Percentiles rank a stretch among this genome's conserved stretches.
Evolutionary conservation across 2,329 filamentous ascomycete species (phyloP).

Genomic region (Fusarium irregulare): DNA sequence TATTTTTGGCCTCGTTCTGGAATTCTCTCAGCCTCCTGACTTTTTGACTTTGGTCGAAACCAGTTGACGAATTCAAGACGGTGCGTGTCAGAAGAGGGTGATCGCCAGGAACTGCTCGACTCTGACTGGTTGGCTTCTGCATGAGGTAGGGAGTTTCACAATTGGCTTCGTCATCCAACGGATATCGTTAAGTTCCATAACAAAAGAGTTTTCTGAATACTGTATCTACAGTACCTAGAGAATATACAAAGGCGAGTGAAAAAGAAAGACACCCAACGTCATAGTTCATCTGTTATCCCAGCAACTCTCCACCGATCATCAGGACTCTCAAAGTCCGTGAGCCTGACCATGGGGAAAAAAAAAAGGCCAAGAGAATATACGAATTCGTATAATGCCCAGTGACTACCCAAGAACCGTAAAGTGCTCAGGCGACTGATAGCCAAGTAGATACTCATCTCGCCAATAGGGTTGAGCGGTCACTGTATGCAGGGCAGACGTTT

Average conservation of each 20-base stretch:
- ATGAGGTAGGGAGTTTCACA: conserved; percentile 27
- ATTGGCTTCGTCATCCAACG: conserved; percentile 28
- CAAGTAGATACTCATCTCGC: conserved; percentile 26
- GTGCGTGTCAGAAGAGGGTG: conserved; percentile 31
- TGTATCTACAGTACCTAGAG: neutral
- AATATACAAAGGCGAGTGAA: conserved; percentile 1
- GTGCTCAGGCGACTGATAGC: conserved; percentile 15
- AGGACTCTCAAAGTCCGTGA: conserved; percentile 9
- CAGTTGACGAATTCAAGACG: conserved; percentile 25
- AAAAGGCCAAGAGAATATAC: conserved; percentile 21
- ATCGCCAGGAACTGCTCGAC: conserved; percentile 33
- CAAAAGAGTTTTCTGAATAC: neutral
- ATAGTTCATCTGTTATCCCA: conserved; percentile 14
- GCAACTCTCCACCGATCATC: conserved; percentile 29
- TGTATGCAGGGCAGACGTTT: neutral
- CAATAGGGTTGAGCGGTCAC: conserved; percentile 5
- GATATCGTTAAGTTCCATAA: neutral
- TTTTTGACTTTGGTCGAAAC: conserved; percentile 10
- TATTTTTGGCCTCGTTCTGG: conserved; percentile 15
- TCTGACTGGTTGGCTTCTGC: conserved; percentile 28
- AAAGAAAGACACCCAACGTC: conserved; percentile 21
- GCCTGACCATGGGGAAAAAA: neutral
- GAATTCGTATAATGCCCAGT: conserved; percentile 24
- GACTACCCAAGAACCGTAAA: neutral
- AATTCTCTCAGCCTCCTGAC: conserved; percentile 11